Percentiles rank a stretch among this genome's conserved stretches.
Evolutionary conservation across 2,329 filamentous ascomycete genomes (phyloP).

Genomic region (Orbilia javanica): DNA sequence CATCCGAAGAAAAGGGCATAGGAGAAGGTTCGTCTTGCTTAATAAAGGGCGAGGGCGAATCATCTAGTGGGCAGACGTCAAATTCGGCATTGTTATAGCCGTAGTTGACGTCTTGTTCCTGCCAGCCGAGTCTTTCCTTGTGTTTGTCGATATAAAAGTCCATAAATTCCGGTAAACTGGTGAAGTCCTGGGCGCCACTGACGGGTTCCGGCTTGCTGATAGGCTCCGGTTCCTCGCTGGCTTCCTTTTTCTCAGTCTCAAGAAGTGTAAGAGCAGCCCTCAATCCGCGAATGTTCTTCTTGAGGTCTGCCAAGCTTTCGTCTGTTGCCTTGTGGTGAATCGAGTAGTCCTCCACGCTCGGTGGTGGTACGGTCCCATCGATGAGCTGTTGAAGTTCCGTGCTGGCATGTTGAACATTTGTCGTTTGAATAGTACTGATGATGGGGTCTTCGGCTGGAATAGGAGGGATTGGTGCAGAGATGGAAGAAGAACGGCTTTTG

Average conservation of each 20-base stretch:
- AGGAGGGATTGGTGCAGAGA: slow-evolving; percentile 14
- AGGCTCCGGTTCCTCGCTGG: slow-evolving; percentile 19
- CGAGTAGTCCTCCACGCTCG: slow-evolving; percentile 38
- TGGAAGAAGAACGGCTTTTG: slow-evolving; percentile 40
- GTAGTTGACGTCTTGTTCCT: slow-evolving; percentile 16
- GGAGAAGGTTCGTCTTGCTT: slow-evolving; percentile 38
- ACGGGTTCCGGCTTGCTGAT: slow-evolving; percentile 21
- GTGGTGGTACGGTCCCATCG: neutral
- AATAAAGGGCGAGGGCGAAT: slow-evolving; percentile 29
- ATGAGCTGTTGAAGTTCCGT: slow-evolving; percentile 13
- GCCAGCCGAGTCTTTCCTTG: slow-evolving; percentile 13
- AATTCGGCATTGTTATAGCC: neutral
- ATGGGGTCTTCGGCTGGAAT: slow-evolving; percentile 1
- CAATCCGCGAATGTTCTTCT: slow-evolving; percentile 55
- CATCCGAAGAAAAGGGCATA: slow-evolving; percentile 17
- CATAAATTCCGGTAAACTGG: slow-evolving; percentile 25
- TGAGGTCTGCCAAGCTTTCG: slow-evolving; percentile 47
- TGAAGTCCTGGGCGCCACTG: slow-evolving; percentile 32
- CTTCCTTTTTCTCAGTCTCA: slow-evolving; percentile 35
- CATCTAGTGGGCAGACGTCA: neutral
- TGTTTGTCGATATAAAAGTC: slow-evolving; percentile 20
- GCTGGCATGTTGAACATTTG: slow-evolving; percentile 7
- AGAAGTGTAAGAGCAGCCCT: slow-evolving; percentile 40
- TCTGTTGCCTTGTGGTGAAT: slow-evolving; percentile 43
- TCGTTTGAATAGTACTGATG: neutral